A percentile compares a stretch with the other conserved stretches of the same genome.
These are phyloP conservation scores for Fusarium pininemorale DNA, from an alignment of 2,329 filamentous ascomycete genomes.

Conservation along the genomic window DNA sequence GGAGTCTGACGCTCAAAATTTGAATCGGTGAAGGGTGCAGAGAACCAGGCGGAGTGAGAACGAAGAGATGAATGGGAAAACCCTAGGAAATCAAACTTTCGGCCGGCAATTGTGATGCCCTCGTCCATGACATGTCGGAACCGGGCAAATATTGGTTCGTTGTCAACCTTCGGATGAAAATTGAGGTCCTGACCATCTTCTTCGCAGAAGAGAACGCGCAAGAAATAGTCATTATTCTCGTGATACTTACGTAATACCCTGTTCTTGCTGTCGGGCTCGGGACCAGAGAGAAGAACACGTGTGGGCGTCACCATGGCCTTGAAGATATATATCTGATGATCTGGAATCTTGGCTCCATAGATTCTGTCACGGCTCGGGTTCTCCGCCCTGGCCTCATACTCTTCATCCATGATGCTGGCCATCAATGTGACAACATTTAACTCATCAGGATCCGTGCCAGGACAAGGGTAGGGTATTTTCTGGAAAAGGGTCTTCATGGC, in stretches of 20 bases:
- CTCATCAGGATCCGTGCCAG: slow-evolving; percentile 55
- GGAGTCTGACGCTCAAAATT: slow-evolving; percentile 48
- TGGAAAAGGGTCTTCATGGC: slow-evolving; percentile 63
- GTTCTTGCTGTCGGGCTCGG: slow-evolving; percentile 74
- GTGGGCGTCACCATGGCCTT: slow-evolving; percentile 69
- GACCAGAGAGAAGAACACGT: slow-evolving; percentile 65
- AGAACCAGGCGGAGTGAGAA: slow-evolving; percentile 74
- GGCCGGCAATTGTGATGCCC: slow-evolving; percentile 71
- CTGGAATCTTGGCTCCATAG: slow-evolving; percentile 42
- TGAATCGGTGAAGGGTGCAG: slow-evolving; percentile 56
- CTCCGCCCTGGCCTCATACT: slow-evolving; percentile 48
- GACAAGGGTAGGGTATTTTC: slow-evolving; percentile 63
- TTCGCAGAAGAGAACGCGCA: slow-evolving; percentile 77
- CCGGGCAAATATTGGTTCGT: slow-evolving; percentile 62
- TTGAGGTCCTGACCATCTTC: slow-evolving; percentile 74
- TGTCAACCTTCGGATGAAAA: slow-evolving; percentile 61
- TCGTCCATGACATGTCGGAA: slow-evolving; percentile 68
- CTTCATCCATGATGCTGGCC: slow-evolving; percentile 50
- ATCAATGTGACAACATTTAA: slow-evolving; percentile 55
- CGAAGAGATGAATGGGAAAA: slow-evolving; percentile 84
- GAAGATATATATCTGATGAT: slow-evolving; percentile 61
- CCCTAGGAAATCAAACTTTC: slow-evolving; percentile 73
- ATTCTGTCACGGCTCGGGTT: slow-evolving; percentile 36
- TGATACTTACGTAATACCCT: slow-evolving; percentile 74
- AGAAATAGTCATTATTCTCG: slow-evolving; percentile 68